phyloP scores from a whole-genome alignment of 306 rosid genomes.

The Pyrus pyrifolia region DNA sequence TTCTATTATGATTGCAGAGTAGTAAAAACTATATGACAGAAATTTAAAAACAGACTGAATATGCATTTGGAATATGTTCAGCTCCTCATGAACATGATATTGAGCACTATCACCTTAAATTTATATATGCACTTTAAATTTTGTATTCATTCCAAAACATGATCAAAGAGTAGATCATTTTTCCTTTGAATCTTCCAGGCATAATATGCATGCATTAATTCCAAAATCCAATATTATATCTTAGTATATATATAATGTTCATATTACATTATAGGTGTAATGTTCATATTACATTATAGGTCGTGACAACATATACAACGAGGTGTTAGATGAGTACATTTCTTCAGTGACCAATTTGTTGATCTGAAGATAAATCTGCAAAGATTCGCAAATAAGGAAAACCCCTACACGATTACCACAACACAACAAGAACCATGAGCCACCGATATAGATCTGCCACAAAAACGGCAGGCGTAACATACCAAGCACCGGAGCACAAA shows the following conservation, averaged over 20 bases:
- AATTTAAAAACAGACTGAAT: neutral
- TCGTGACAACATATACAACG: neutral
- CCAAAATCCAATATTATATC: neutral
- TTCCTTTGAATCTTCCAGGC: constrained; percentile 3
- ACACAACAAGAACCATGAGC: too few species aligned
- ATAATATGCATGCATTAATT: neutral
- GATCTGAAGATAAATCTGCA: too few species aligned
- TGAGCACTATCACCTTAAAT: neutral
- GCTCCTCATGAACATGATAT: neutral
- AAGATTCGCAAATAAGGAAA: too few species aligned
- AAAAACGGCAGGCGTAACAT: too few species aligned
- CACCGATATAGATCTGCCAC: too few species aligned
- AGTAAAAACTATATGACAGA: neutral
- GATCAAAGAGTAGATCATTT: constrained; percentile 6
- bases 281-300: neutral
- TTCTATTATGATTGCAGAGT: neutral
- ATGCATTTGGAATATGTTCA: neutral
- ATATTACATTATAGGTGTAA: too few species aligned
- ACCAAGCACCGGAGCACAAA: too few species aligned
- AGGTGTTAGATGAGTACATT: too few species aligned
- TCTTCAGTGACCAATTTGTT: too few species aligned
- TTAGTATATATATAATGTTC: neutral
- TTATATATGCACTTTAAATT: neutral
- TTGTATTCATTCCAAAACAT: neutral
- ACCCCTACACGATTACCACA: too few species aligned